Percentiles rank a stretch among this genome's conserved stretches.
Conservation (phyloP, 768 basidiomycete species). For the Leccinum sublutescens region DNA sequence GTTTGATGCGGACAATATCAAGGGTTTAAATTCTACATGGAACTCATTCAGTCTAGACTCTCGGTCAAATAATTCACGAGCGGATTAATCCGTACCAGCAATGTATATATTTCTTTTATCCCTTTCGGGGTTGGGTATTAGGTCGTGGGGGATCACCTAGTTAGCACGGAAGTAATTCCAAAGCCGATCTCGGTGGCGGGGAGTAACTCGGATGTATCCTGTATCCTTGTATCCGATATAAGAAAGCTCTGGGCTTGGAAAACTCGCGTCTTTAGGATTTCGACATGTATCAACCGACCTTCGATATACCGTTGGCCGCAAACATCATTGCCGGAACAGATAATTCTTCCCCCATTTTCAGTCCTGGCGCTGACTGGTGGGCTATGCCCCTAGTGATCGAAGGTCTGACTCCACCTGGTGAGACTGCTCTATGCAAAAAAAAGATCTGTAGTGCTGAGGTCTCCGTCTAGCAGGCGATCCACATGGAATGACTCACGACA, state of each 20-base stretch:
- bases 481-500: not conserved
- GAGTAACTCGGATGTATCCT: not conserved
- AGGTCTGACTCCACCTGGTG: not conserved
- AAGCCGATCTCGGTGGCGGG: not conserved
- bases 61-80: not conserved
- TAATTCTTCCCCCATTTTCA: not conserved
- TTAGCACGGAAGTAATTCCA: not conserved
- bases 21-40: not conserved
- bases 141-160: not conserved
- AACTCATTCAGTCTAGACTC: not conserved
- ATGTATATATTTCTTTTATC: not conserved
- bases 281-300: slow-evolving; percentile 5
- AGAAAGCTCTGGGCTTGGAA: not conserved
- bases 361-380: not conserved
- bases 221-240: not conserved
- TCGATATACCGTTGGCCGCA: not conserved
- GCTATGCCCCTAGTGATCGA: not conserved
- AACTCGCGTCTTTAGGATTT: not conserved
- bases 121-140: not conserved
- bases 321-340: not conserved
- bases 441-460: not conserved
- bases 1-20: not conserved
- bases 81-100: not conserved
- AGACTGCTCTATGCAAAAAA: not conserved
- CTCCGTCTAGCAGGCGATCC: not conserved